Base-by-base conservation (phyloP, 2,329 filamentous ascomycete species). In the Sclerotiophoma versabilis region DNA sequence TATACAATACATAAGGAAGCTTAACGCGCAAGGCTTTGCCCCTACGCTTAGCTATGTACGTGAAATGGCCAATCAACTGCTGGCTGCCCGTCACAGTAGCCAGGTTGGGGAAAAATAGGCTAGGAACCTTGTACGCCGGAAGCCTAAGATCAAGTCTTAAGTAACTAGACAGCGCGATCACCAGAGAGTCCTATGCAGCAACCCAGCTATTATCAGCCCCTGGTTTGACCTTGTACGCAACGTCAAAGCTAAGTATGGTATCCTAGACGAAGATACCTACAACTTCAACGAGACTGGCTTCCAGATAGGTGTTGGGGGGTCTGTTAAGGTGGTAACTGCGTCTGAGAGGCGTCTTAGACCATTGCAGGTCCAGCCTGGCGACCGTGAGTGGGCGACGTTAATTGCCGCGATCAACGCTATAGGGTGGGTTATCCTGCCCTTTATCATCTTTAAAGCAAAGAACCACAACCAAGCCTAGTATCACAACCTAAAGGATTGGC, bases 401-500 rank as follows among this genome's bases (percentile, higher is more conserved):
- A 56, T 62, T n/a, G 39, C 50, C 14, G 44, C 17, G 9, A 54
- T 64, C 22, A 58, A 56, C 41, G 54, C 61, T 5, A 41, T n/a
- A 17, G 57, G 57, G 11, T 54, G 32, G 56, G 23, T 25, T 11
- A 19, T 61, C 25, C 46, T 38, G 45, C 59, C 50, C 29, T 57
- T 56, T 32, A 7, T 60, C 20, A 58, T 64, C 49, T 43, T 63
- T 15, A 45, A 44, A 47, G 54, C 25, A 30, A 61, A 54, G 43
- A 7, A 39, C 34, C 47, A 56, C 36, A 25, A 54, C 38, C n/a
- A 36, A 7, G 29, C 33, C 49, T 59, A 42, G 56, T 56, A 58
- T 37, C 12, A 48, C 5, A 30, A 42, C 12, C 49, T 42, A 17
- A 68, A 72, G 29, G 41, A 73, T 34, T 75, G 55, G 66, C 49